Evolutionary conservation across 2,329 filamentous ascomycete genomes (phyloP), one percentile per base, ranked within the genome.

Genomic region (Talaromyces pinophilus): DNA sequence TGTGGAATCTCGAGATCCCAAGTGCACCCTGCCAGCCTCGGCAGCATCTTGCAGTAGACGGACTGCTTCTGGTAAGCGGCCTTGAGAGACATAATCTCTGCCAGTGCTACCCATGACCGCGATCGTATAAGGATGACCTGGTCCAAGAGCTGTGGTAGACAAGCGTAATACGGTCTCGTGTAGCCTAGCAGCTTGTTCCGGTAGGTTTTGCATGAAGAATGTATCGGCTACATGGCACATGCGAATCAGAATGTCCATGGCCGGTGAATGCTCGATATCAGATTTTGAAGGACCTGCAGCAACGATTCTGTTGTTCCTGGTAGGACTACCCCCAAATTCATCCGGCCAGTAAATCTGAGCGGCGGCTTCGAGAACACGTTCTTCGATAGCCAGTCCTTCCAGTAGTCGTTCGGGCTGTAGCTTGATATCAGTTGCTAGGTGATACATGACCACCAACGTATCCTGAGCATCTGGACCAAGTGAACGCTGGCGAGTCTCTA

Each of bases 31-130:
- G 17, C 67, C 67, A 11, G 67, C 67, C 67, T 68, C 67, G 5
- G 66, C 64, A 6, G 67, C 67, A 52, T 68, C 67, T 33, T 68
- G 64, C 25, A 67, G 64, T n/a, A 68, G 50, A 22, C 67, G 67
- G 5, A 68, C 61, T 5, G 67, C 67, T 57, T 68, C 67, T 5
- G 33, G 38, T 19, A 68, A 57, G 10, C 62, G 64, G 13, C 67
- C 67, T 40, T 68, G 67, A 17, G 64, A 63, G 48, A 66, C 67
- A 40, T 68, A 67, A 38, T 68, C 67, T 55, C 67, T 62, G n/a
- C 67, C 67, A 11, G 64, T 63, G 33, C 67, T 68, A 33, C 64
- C 67, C 67, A 68, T 68, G 19, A 66, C 67, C 28, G 64, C 67
- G n/a, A 68, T 68, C 8, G 67, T 68, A 42, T 63, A 66, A 22